Base-by-base conservation (phyloP, 192 early-diverging fungal genomes). In the Borealophlyctis nickersoniae region DNA sequence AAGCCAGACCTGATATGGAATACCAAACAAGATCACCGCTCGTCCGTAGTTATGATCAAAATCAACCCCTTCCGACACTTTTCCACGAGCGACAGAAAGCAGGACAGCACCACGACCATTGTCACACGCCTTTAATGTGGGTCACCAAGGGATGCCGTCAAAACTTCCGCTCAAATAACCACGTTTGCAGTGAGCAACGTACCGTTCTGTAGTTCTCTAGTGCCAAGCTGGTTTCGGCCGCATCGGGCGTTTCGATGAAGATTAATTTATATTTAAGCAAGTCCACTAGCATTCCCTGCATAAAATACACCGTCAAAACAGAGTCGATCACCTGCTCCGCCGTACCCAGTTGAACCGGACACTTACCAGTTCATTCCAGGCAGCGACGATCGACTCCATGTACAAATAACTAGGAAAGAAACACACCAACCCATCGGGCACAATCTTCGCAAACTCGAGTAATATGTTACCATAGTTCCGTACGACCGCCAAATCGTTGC, bases 31-130 rank as follows among this genome's bases (percentile, higher is more conserved):
- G 61, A 99, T 86, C 58, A 99, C 98, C 29, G 98, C 96, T 19
- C 98, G 88, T 24, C 98, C 98, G 74, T 98, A 99, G 69, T 99
- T 91, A 75, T 99, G 96, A 74, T 99, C 98, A 69, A 99, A 99
- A 86, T 99, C 98, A 66, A 99, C 97, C 36, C 98, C 98, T 77
- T 98, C 98, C 24, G 94, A 96, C 22, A 99, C 96, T 72, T 99
- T 99, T 11, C 98, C 98, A 33, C 98, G 89, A 19, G 98, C 98
- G 28, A 99, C 98, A 66, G 95, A 95, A 9, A 99, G 73, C 30
- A 99, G 74, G 36, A 99, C 91, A 0, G 98, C 98, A 2, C 98
- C 98, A 28, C 98, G 89, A 2, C 98, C 98, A 77, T 98, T 99
- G 72, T 96, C 91, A 73, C 98, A 99, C 16, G 91, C 91, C 72